These are phyloP conservation scores for Komagataella ulmi DNA, from an alignment of 805 yeast species.

Conservation along the genomic window DNA sequence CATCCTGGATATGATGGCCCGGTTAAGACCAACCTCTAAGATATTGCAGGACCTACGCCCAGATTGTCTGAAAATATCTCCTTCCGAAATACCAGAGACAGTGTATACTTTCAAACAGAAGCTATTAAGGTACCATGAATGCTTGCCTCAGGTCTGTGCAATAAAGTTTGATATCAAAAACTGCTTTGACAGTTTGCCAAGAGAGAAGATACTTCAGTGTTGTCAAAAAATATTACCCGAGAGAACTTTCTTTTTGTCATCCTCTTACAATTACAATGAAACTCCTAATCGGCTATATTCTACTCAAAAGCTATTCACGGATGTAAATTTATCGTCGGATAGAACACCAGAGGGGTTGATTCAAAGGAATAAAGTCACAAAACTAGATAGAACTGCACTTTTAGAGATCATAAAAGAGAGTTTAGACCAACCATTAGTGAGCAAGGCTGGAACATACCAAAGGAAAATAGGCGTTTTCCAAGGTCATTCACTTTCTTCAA, in stretches of 20 bases:
- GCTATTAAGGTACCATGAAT: slow-evolving; percentile 8
- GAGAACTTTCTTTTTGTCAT: not conserved
- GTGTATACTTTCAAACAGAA: slow-evolving; percentile 23
- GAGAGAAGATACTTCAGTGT: slow-evolving; percentile 16
- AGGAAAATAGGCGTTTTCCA: slow-evolving; percentile 69
- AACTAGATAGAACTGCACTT: slow-evolving; percentile 29
- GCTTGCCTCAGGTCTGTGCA: slow-evolving; percentile 27
- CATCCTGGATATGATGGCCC: slow-evolving; percentile 18
- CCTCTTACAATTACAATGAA: not conserved
- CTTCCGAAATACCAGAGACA: slow-evolving; percentile 27
- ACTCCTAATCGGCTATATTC: not conserved
- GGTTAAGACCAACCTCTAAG: slow-evolving; percentile 29
- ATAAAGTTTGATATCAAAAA: slow-evolving; percentile 65
- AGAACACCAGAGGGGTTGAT: slow-evolving; percentile 9
- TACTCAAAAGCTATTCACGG: not conserved
- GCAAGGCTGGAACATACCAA: slow-evolving; percentile 22
- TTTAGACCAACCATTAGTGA: slow-evolving; percentile 28
- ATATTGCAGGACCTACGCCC: slow-evolving; percentile 21
- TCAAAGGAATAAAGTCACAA: slow-evolving; percentile 20
- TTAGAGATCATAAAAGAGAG: slow-evolving; percentile 39
- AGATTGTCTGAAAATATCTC: slow-evolving; percentile 16
- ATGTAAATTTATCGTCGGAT: slow-evolving; percentile 1
- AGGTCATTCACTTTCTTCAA: slow-evolving; percentile 67
- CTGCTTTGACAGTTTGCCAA: slow-evolving; percentile 67
- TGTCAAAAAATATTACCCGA: not conserved